Evolutionary conservation across 139 green algal genomes (phyloP), one percentile per base, ranked within the genome.

Genomic region (Tetradesmus lagerheimii): DNA sequence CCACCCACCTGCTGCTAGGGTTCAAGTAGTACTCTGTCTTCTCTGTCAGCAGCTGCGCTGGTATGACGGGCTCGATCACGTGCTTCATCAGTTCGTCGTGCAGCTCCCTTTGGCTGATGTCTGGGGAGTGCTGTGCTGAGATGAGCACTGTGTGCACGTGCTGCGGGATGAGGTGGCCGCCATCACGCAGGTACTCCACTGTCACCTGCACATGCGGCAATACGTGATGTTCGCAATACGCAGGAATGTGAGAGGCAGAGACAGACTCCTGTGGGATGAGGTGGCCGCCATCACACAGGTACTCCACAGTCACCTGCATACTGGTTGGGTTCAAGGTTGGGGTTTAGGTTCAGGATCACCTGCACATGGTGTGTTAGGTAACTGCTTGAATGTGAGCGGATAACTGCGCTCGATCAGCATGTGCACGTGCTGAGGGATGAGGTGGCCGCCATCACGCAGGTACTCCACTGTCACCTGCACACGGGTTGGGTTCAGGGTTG

Each of bases 21-120:
- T 99, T 99, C 31, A 99, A 93, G 94, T 99, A 98, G 97, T 97
- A 99, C 93, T 99, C 99, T 87, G 98, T 99, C 62, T 99, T 97
- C 85, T 99, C 96, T 90, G 99, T 98, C 50, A 99, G 87, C 93
- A 99, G 99, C 94, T 99, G 97, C 20, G 90, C 95, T 2, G 98
- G 97, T 20, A 99, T 96, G 25, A 99, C 98, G 16, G 97, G 95
- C 96, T 98, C 98, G 93, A 99, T 99, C 31, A 99, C 98, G 83
- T 99, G 95, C 94, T 99, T 95, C 95, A 98, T 97, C 71, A 99
- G 93, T 47, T 95, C 90, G 35, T 94, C 90, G 80, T 96, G 94
- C 88, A 99, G 99, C 95, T 99, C 93, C 82, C 99, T 96, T 86
- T 99, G 99, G 86, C 93, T 96, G 12, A 99, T 98, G 89, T 97